Conservation (phyloP, 805 yeast species). For the Starmerella roubikii region DNA sequence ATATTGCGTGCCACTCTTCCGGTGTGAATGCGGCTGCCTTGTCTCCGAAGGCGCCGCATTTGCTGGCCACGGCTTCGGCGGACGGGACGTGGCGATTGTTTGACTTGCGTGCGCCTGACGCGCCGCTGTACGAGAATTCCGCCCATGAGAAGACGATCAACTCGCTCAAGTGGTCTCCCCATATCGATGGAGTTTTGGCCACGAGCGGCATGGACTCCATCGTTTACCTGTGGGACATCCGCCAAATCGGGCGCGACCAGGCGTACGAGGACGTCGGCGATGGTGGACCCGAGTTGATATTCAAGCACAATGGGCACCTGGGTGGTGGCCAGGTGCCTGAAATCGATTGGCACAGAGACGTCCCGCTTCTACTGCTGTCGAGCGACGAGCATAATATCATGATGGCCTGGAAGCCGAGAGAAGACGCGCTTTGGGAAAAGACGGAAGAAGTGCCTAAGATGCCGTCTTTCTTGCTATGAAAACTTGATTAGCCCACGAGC, state of each 20-base stretch:
- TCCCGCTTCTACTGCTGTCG: constrained; percentile 11
- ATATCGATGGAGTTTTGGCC: constrained; percentile 61
- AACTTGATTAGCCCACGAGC: too few species aligned
- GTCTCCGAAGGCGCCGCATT: constrained; percentile 38
- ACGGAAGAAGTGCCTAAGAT: constrained; percentile 7
- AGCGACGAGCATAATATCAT: constrained; percentile 12
- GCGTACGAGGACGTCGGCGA: constrained; percentile 79
- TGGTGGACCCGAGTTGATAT: constrained; percentile 74
- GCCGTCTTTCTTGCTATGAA: too few species aligned
- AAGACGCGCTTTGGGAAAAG: constrained; percentile 7
- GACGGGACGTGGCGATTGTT: constrained; percentile 48
- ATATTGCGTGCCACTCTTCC: constrained; percentile 37
- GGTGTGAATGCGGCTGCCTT: constrained; percentile 57
- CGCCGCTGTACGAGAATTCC: constrained; percentile 48
- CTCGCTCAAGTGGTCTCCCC: constrained; percentile 63
- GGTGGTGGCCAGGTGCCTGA: constrained; percentile 28
- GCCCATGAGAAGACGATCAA: constrained; percentile 70
- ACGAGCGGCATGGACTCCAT: constrained; percentile 56
- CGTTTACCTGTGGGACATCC: constrained; percentile 68
- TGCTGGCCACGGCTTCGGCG: constrained; percentile 35
- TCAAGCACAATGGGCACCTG: constrained; percentile 83
- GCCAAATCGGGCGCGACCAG: constrained; percentile 72
- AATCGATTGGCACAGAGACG: constrained; percentile 15
- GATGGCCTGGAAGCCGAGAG: constrained; percentile 16
- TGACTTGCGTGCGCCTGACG: constrained; percentile 50